Conservation (phyloP, 495 filamentous ascomycete genomes). For the Penicillium psychrofluorescens region DNA sequence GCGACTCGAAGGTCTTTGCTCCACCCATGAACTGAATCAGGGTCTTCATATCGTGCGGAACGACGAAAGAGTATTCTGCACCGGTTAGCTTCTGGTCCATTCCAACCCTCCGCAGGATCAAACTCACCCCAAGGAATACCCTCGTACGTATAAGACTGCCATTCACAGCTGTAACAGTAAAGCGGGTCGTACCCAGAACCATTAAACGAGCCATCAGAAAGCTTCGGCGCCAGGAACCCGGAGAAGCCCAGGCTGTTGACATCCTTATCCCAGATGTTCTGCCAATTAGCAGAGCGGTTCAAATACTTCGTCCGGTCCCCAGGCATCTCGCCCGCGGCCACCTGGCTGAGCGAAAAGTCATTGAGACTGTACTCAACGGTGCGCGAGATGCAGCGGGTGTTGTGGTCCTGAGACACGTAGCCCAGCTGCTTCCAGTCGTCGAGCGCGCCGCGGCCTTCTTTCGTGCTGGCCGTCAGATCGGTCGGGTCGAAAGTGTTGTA, state of each 20-base stretch:
- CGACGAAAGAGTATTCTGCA: conserved; percentile 56
- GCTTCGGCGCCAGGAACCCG: conserved; percentile 56
- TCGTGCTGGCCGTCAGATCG: conserved; percentile 51
- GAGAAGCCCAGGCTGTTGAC: conserved; percentile 44
- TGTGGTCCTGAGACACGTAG: conserved; percentile 60
- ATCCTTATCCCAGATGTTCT: conserved; percentile 55
- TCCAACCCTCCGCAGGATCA: neutral
- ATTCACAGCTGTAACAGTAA: conserved; percentile 58
- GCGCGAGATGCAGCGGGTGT: conserved; percentile 61
- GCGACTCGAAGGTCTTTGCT: conserved; percentile 43
- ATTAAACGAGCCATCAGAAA: conserved; percentile 46
- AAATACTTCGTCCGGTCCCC: conserved; percentile 53
- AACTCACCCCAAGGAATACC: conserved; percentile 30
- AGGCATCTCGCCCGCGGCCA: conserved; percentile 49
- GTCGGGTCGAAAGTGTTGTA: conserved; percentile 56
- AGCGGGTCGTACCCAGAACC: conserved; percentile 50
- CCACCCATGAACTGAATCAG: conserved; percentile 55
- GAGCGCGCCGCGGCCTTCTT: conserved; percentile 59
- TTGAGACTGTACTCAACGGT: conserved; percentile 70
- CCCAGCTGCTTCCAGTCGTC: conserved; percentile 62
- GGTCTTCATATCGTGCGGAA: conserved; percentile 58
- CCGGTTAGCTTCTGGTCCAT: neutral
- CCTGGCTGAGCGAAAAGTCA: conserved; percentile 61
- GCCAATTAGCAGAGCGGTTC: conserved; percentile 54
- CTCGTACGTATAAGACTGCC: conserved; percentile 36